Conservation (phyloP, 495 filamentous ascomycete genomes). For the Clavariopsis aquatica region DNA sequence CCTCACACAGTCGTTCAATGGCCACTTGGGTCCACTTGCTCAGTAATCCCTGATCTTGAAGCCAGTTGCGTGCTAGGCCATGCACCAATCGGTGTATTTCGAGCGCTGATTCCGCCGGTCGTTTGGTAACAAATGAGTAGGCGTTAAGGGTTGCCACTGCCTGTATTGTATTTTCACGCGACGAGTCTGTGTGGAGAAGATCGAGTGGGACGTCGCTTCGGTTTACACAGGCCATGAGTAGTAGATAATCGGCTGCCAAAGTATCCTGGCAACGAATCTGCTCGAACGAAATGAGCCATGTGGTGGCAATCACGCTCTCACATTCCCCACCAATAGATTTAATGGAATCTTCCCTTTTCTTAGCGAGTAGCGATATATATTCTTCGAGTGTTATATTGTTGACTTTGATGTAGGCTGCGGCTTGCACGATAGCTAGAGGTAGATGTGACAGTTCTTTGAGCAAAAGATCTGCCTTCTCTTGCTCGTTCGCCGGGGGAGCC, state of each 20-base stretch:
- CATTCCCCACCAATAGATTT: not conserved
- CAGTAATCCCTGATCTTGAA: constrained; percentile 36
- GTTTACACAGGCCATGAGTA: constrained; percentile 36
- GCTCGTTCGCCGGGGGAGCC: constrained; percentile 27
- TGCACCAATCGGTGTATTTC: constrained; percentile 48
- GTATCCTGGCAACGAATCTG: constrained; percentile 30
- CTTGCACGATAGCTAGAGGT: constrained; percentile 41
- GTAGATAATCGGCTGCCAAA: constrained; percentile 36
- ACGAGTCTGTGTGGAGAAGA: constrained; percentile 19
- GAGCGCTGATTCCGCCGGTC: constrained; percentile 22
- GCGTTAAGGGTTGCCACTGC: constrained; percentile 43
- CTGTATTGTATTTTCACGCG: constrained; percentile 23
- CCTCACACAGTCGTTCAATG: constrained; percentile 22
- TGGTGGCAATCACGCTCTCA: constrained; percentile 34
- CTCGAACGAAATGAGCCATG: constrained; percentile 35
- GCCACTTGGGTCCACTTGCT: constrained; percentile 20
- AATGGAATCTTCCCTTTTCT: constrained; percentile 9
- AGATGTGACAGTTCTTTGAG: constrained; percentile 35
- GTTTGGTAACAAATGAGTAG: constrained; percentile 42
- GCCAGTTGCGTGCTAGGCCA: constrained; percentile 43
- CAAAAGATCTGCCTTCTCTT: constrained; percentile 21
- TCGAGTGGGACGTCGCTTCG: constrained; percentile 41
- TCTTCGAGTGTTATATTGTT: constrained; percentile 30
- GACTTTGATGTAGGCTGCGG: constrained; percentile 38
- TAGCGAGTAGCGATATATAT: constrained; percentile 29